Evolutionary conservation across 2,329 filamentous ascomycete genomes (phyloP).

Genomic region (Stachybotrys chartarum): DNA sequence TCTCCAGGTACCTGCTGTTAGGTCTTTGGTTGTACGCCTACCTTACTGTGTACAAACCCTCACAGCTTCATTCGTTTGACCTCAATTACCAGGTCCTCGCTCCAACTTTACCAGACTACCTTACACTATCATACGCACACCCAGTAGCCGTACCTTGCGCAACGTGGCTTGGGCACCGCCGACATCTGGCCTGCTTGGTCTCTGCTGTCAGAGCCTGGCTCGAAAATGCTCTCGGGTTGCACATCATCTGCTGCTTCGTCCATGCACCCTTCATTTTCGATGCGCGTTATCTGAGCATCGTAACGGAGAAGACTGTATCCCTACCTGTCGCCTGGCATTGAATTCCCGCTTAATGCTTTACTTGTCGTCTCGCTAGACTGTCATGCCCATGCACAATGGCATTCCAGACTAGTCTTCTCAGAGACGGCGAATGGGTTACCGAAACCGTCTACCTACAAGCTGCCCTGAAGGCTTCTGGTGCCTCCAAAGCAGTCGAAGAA

Average conservation of each 20-base stretch:
- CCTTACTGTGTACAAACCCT: too few species aligned
- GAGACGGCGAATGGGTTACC: slow-evolving; percentile 51
- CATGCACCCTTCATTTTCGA: not conserved
- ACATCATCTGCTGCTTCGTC: not conserved
- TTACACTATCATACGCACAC: not conserved
- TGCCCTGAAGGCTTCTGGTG: slow-evolving; percentile 30
- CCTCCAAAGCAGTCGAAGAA: slow-evolving; percentile 20
- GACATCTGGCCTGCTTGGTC: not conserved
- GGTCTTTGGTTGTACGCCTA: too few species aligned
- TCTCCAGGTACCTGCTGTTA: too few species aligned
- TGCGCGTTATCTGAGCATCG: not conserved
- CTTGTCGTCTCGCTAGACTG: slow-evolving; percentile 8
- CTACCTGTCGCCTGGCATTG: not conserved
- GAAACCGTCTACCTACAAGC: slow-evolving; percentile 38
- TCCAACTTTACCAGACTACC: not conserved
- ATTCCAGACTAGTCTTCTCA: slow-evolving; percentile 47
- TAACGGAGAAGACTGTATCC: not conserved
- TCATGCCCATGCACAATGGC: slow-evolving; percentile 22
- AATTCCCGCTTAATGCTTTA: too few species aligned
- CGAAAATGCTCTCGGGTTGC: not conserved
- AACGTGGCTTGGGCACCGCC: not conserved
- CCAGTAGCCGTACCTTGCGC: not conserved
- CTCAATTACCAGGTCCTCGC: too few species aligned
- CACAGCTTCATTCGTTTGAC: too few species aligned
- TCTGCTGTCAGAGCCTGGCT: not conserved